Percentiles rank a stretch among this genome's conserved stretches.
Conservation (phyloP, 805 yeast genomes). For the Candida railenensis region DNA sequence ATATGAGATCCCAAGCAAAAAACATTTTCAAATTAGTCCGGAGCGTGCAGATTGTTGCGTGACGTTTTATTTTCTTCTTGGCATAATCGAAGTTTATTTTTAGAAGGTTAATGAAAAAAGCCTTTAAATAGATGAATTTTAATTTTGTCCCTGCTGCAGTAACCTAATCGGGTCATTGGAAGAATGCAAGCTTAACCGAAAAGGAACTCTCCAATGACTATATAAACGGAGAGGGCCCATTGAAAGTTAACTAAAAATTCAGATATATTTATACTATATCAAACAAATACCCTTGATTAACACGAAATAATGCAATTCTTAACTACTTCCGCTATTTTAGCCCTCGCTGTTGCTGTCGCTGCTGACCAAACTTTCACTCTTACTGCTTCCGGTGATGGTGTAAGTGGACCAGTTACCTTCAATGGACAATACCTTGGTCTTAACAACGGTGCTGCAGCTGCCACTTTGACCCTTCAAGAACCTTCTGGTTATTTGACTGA, state of each 20-base stretch:
- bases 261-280: too few relatives aligned
- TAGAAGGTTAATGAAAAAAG: background rate
- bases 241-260: too few relatives aligned
- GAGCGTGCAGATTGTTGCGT: too few relatives aligned
- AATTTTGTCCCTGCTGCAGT: too few relatives aligned
- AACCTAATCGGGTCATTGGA: too few relatives aligned
- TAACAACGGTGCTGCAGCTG: conserved; percentile 15
- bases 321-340: conserved; percentile 14
- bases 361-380: conserved; percentile 32
- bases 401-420: conserved; percentile 20
- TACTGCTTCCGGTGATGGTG: conserved; percentile 24
- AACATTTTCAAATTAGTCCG: too few relatives aligned
- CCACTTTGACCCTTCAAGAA: conserved; percentile 20
- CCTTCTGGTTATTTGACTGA: conserved; percentile 29
- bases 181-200: too few relatives aligned
- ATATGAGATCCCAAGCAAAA: too few relatives aligned
- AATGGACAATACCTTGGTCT: conserved; percentile 9
- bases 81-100: background rate
- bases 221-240: too few relatives aligned
- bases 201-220: too few relatives aligned
- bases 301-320: conserved; percentile 11
- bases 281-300: background rate
- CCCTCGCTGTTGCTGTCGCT: conserved; percentile 23
- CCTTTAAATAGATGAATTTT: too few relatives aligned
- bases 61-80: background rate